These are phyloP conservation scores for Silene conica DNA, from an alignment of 148 eudicot species.

Conservation along the genomic window DNA sequence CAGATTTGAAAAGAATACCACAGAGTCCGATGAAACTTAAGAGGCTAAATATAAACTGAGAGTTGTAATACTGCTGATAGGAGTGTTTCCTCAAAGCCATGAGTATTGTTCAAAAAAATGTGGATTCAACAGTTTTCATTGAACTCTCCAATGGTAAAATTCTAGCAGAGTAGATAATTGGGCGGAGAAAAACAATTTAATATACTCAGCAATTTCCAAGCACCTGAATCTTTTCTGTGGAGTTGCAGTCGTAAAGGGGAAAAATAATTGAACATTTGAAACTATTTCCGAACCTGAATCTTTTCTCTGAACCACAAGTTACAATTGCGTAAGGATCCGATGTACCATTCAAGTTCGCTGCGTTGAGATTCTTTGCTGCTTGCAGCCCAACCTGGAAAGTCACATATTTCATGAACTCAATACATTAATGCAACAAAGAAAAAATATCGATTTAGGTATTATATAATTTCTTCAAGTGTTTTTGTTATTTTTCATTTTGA, in stretches of 20 bases:
- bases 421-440: background rate
- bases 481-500: background rate
- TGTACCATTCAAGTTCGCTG: conserved; percentile 87
- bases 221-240: conserved; percentile 54
- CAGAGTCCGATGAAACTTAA: too few species aligned
- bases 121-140: background rate
- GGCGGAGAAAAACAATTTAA: background rate
- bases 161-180: background rate
- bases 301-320: conserved; percentile 80
- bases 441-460: background rate
- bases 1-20: background rate
- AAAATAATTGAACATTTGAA: too few species aligned
- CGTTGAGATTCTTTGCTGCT: conserved; percentile 86
- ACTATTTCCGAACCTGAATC: conserved; percentile 62
- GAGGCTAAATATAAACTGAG: too few species aligned
- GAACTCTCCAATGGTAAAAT: background rate
- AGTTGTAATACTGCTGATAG: background rate
- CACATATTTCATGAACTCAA: conserved; percentile 6
- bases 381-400: conserved; percentile 61
- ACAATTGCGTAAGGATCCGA: conserved; percentile 95
- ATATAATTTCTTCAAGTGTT: background rate
- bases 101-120: background rate
- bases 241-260: background rate
- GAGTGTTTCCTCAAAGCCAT: background rate
- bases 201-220: background rate